phyloP scores from a whole-genome alignment of 768 basidiomycete species.

The Lactarius hatsudake region DNA sequence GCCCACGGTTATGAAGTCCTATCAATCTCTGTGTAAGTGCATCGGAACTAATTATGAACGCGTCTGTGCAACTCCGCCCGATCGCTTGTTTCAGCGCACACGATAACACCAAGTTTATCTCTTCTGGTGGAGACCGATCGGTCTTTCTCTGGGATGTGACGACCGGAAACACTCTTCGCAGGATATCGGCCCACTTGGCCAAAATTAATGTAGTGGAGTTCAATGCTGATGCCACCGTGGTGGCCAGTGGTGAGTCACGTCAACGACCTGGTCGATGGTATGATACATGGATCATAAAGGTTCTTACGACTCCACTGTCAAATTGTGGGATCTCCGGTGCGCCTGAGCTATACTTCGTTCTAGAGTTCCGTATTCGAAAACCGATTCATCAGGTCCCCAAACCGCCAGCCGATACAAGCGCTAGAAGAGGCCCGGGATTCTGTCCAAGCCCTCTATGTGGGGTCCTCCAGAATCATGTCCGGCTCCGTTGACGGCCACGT shows the following conservation, averaged over 20 bases:
- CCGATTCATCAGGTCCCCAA: slow-evolving; percentile 53
- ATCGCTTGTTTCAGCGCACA: slow-evolving; percentile 54
- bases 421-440: slow-evolving; percentile 87
- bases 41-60: background rate
- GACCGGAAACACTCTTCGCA: slow-evolving; percentile 75
- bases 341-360: slow-evolving; percentile 22
- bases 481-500: slow-evolving; percentile 92
- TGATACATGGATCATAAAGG: slow-evolving; percentile 45
- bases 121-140: slow-evolving; percentile 89
- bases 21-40: slow-evolving; percentile 78
- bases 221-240: slow-evolving; percentile 80
- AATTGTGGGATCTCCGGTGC: slow-evolving; percentile 90
- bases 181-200: slow-evolving; percentile 85
- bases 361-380: background rate
- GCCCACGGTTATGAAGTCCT: slow-evolving; percentile 97
- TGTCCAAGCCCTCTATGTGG: slow-evolving; percentile 74
- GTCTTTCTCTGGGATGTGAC: slow-evolving; percentile 97
- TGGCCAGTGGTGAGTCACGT: slow-evolving; percentile 72
- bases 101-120: slow-evolving; percentile 93
- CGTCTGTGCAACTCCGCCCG: background rate
- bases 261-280: slow-evolving; percentile 10
- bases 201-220: slow-evolving; percentile 91
- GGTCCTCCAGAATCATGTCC: slow-evolving; percentile 61
- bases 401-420: slow-evolving; percentile 84
- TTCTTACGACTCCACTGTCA: slow-evolving; percentile 88